A percentile compares a stretch with the other conserved stretches of the same genome.
Conservation (phyloP, 768 basidiomycete species). For the Termitomyces sp. region DNA sequence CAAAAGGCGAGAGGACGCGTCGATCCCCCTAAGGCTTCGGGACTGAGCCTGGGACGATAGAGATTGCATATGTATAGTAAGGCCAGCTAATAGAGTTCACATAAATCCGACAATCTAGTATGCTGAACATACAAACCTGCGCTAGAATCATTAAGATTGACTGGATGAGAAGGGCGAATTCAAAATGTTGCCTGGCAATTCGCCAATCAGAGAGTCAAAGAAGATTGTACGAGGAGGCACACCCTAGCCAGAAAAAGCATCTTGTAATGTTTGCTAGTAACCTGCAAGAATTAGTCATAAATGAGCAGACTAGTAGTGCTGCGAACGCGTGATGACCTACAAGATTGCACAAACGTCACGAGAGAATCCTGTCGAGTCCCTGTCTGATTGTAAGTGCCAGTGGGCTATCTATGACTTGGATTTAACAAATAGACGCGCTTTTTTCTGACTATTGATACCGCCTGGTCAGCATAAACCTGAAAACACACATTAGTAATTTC, state of each 20-base stretch:
- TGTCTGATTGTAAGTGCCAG: constrained; percentile 21
- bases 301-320: constrained; percentile 6
- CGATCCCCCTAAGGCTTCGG: constrained; percentile 56
- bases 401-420: background rate
- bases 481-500: background rate
- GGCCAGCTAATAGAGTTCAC: constrained; percentile 47
- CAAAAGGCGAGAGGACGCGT: constrained; percentile 72
- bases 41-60: constrained; percentile 57
- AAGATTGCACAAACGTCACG: constrained; percentile 83
- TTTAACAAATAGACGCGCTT: constrained; percentile 36
- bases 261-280: constrained; percentile 81
- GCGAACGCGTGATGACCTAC: constrained; percentile 30
- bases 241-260: constrained; percentile 90
- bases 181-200: constrained; percentile 52
- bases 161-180: constrained; percentile 72
- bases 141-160: constrained; percentile 82
- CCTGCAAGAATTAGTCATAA: constrained; percentile 28
- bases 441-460: constrained; percentile 74
- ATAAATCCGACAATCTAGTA: constrained; percentile 11
- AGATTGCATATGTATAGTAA: constrained; percentile 78
- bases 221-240: constrained; percentile 6
- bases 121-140: constrained; percentile 44
- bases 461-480: constrained; percentile 79
- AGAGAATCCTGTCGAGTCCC: constrained; percentile 84
- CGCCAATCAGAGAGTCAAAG: background rate